phyloP scores from a whole-genome alignment of 129 eudicot species.

The Arctium minus region DNA sequence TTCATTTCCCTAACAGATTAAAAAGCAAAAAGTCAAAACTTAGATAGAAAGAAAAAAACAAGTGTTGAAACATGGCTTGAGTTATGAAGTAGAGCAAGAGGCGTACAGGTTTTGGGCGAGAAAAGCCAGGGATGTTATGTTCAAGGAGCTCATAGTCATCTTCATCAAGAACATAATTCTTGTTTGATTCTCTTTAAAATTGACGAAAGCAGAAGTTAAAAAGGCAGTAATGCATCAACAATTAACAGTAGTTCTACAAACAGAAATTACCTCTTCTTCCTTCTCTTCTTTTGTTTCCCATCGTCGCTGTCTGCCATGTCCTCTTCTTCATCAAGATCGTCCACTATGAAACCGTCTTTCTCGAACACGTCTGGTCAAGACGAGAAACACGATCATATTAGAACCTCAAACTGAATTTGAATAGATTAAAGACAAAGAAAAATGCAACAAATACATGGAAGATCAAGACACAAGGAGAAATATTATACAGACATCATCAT shows the following conservation, averaged over 20 bases:
- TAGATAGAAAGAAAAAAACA: neutral
- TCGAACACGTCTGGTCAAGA: constrained; percentile 61
- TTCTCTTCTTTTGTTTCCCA: constrained; percentile 62
- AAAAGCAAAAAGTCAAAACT: neutral
- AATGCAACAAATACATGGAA: neutral
- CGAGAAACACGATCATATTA: constrained; percentile 8
- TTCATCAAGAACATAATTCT: constrained; percentile 60
- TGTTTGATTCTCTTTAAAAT: constrained; percentile 45
- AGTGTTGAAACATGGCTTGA: neutral
- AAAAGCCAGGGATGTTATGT: constrained; percentile 57
- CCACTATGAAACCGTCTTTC: constrained; percentile 80
- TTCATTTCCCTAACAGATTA: constrained; percentile 44
- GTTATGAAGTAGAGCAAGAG: neutral
- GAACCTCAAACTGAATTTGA: constrained; percentile 36
- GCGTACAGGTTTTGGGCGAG: constrained; percentile 52
- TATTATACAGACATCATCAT: neutral
- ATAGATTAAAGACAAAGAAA: neutral
- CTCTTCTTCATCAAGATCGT: constrained; percentile 66
- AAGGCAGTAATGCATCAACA: constrained; percentile 8
- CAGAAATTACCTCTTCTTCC: constrained; percentile 53
- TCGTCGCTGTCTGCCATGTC: constrained; percentile 46
- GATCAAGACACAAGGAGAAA: neutral
- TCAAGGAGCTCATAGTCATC: constrained; percentile 79
- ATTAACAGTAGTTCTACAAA: neutral
- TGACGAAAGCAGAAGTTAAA: constrained; percentile 1